Evolutionary conservation across 2,329 filamentous ascomycete species (phyloP), one percentile per base, ranked within the genome.

Genomic region (Xylaria sp.): DNA sequence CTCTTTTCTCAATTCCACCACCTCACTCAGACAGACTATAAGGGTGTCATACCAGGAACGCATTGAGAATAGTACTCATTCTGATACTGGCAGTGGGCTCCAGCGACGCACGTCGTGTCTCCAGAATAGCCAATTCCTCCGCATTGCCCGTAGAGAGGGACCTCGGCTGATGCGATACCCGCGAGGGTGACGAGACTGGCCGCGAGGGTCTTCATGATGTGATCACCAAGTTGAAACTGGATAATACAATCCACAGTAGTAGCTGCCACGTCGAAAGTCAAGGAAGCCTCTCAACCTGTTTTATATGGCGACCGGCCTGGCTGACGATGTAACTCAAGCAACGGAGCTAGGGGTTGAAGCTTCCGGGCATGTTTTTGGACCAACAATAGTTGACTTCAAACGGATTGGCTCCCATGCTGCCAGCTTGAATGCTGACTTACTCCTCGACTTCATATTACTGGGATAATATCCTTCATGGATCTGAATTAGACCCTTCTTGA

Each of bases 11-110:
- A 11, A 23, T 35, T 6, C 11, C 47, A 3, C 6, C 13, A 18
- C 2, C 34, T n/a, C 19, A 18, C 52, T 8, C 6, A 10, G 44
- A 39, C 8, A 2, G n/a, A 34, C 9, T 39, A 34, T 47, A n/a
- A 9, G 16, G n/a, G 13, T 2, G 16, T 7, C 58, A 39, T 67
- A 70, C 68, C 59, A 10, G 66, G 67, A n/a, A 73, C 34, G 57
- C 74, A 76, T 66, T 75, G 73, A 11, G 71, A 74, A 57, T 75
- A 75, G 57, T 66, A 75, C 35, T 71, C 62, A 62, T 74, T 75
- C 4, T 65, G 59, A 7, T 57, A 60, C 60, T 67, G 66, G 67
- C 74, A 76, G 1, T 65, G 64, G 11, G 68, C 66, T 39, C 69
- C 68, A 1, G 68, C 56, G 7, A 61, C 64, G 60, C 74, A 75